Evolutionary conservation across 768 basidiomycete genomes (phyloP), one percentile per base, ranked within the genome.

Genomic region (Sarcodon sp.): DNA sequence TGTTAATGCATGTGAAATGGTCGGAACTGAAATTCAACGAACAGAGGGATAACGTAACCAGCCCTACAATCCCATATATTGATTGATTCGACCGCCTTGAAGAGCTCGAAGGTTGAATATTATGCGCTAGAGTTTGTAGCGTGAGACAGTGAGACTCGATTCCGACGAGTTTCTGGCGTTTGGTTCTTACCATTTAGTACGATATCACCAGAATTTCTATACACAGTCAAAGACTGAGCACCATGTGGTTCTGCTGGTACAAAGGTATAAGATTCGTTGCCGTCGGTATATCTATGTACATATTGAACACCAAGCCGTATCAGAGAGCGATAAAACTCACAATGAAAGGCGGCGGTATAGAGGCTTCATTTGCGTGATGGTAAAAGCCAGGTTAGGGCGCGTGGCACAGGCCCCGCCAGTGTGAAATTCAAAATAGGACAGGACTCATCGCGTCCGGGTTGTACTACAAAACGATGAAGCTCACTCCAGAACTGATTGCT

Each of bases 401-500:
- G 44, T 33, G 34, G 18, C 10, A 21, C 31, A 27, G 33, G 44
- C 16, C 13, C 41, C 44, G 45, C 12, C 11, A 8, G n/a, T 44
- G 35, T n/a, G 45, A 44, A 36, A 45, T 50, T 39, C 38, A 39
- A 21, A 35, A 11, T 10, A 32, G 11, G 21, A 21, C 32, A 12
- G 18, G 43, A 35, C n/a, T n/a, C n/a, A 52, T 49, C 45, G 49
- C 51, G 47, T 46, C 50, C 34, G 35, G 18, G 46, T 27, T 27
- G 21, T 49, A 27, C 36, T 31, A 48, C 44, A 50, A 55, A 51
- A 54, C 55, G 51, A 85, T 90, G 79, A 93, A 92, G 76, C 85
- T 93, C 71, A 91, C 91, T 44, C 88, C 90, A 53, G 90, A 93
- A 76, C 79, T 93, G 55, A 74, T 93, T 56, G 82, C 79, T n/a